Conservation (phyloP, 140 eudicot species). For the Flaveria floridana region DNA sequence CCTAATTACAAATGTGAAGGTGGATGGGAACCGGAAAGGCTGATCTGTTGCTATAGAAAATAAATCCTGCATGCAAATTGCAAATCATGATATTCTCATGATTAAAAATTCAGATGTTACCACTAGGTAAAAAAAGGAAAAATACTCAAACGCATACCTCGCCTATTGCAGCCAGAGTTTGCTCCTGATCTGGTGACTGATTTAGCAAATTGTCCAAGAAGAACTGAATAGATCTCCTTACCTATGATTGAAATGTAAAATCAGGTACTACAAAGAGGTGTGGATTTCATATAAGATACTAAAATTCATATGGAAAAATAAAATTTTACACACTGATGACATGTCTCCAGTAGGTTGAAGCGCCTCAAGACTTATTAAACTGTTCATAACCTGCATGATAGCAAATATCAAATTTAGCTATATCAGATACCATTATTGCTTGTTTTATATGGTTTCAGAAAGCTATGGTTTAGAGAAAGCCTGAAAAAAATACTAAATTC, state of each 20-base stretch:
- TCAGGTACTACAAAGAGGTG: constrained; percentile 17
- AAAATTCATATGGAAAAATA: constrained; percentile 4
- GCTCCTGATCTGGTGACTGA: constrained; percentile 74
- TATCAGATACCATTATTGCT: neutral
- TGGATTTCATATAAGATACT: neutral
- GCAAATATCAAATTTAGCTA: constrained; percentile 18
- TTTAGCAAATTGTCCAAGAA: constrained; percentile 83
- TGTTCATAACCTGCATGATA: constrained; percentile 68
- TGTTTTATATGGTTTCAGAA: neutral
- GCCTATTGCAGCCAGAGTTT: constrained; percentile 92
- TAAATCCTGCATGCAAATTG: constrained; percentile 65
- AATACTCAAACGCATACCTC: constrained; percentile 54
- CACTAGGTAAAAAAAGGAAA: neutral
- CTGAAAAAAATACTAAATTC: constrained; percentile 6
- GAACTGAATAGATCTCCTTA: constrained; percentile 93
- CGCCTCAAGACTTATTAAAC: constrained; percentile 86
- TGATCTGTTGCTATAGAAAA: constrained; percentile 95
- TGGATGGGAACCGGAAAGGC: constrained; percentile 92
- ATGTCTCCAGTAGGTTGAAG: constrained; percentile 99
- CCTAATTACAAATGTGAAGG: constrained; percentile 86
- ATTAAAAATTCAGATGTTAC: neutral
- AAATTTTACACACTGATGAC: constrained; percentile 61
- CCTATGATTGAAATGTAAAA: constrained; percentile 40
- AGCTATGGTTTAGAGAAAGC: neutral
- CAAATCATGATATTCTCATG: neutral